Evolutionary conservation across 2,329 filamentous ascomycete genomes (phyloP), one percentile per base, ranked within the genome.

Genomic region (Colletotrichum spaethianum): DNA sequence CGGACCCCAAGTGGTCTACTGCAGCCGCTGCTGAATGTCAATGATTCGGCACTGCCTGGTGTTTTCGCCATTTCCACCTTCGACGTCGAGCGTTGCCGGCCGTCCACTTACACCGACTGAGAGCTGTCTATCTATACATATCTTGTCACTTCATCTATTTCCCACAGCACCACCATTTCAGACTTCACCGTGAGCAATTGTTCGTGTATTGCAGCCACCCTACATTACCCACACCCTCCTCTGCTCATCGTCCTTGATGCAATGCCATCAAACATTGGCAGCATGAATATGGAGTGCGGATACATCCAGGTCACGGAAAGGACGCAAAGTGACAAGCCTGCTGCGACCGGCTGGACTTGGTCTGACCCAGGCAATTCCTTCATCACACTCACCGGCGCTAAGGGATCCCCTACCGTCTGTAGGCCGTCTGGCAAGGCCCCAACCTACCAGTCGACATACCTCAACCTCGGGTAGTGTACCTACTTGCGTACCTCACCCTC

Each of bases 311-410:
- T 63, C 20, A n/a, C 42, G 33, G 36, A 57, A 52, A 60, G 20
- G 23, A 56, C 48, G 55, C 56, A 63, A 42, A 63, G 69, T 50
- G 40, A 52, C 46, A 68, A 59, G 28, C 57, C 40, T 63, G 46
- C 65, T 66, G n/a, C 53, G 36, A 40, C 38, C 44, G 52, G 50
- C 70, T 38, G 44, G 20, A 62, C 57, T 59, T 50, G 57, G 44
- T 44, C 57, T 50, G 57, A 62, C 23, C 68, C 63, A 38, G 46
- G 70, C 65, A 70, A 33, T 53, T 69, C 63, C 65, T 63, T 69
- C 65, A 36, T 56, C 46, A 52, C 63, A 36, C 46, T 64, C 57
- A 40, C 60, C 44, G 60, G 69, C 59, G 65, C 65, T 72, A 72
- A 69, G 53, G 52, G 36, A 18, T 40, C 40, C 65, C 59, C 69